Conservation (phyloP, 148 eudicot genomes). For the Amaranthus palmeri region DNA sequence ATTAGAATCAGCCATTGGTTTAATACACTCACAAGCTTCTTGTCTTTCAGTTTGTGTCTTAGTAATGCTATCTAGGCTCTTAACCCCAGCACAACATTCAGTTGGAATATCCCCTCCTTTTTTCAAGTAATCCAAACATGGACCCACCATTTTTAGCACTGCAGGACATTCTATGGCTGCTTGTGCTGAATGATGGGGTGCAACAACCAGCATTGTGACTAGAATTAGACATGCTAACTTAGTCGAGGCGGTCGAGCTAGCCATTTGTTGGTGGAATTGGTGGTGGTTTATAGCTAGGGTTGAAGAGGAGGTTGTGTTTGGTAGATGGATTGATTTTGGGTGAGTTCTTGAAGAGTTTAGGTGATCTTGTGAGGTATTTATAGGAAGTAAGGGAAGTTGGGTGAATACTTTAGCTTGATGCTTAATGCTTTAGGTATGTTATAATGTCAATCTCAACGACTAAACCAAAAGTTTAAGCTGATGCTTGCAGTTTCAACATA, state of each 20-base stretch:
- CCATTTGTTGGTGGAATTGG: slow-evolving; percentile 1
- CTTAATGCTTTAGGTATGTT: no score
- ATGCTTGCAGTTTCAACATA: no score
- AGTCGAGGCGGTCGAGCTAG: slow-evolving; percentile 4
- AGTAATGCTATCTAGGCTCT: slow-evolving; percentile 15
- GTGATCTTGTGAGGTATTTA: not conserved
- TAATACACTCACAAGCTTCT: slow-evolving; percentile 30
- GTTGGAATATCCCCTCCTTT: slow-evolving; percentile 21
- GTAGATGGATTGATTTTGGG: not conserved
- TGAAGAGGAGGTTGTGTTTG: not conserved
- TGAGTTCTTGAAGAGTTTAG: not conserved
- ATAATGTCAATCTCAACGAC: no score
- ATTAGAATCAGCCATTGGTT: slow-evolving; percentile 17
- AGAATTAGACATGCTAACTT: slow-evolving; percentile 15
- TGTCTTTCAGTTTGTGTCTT: slow-evolving; percentile 22
- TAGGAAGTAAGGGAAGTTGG: not conserved
- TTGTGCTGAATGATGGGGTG: slow-evolving; percentile 21
- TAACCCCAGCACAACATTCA: slow-evolving; percentile 29
- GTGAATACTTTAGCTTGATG: no score
- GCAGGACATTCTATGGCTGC: slow-evolving; percentile 26
- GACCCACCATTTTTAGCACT: slow-evolving; percentile 16
- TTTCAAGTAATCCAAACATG: slow-evolving; percentile 33
- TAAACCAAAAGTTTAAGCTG: no score
- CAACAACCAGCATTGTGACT: slow-evolving; percentile 21
- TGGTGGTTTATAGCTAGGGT: not conserved